These are phyloP conservation scores for Leishmania mexicana DNA, from an alignment of 208 protist genomes.

Conservation along the genomic window DNA sequence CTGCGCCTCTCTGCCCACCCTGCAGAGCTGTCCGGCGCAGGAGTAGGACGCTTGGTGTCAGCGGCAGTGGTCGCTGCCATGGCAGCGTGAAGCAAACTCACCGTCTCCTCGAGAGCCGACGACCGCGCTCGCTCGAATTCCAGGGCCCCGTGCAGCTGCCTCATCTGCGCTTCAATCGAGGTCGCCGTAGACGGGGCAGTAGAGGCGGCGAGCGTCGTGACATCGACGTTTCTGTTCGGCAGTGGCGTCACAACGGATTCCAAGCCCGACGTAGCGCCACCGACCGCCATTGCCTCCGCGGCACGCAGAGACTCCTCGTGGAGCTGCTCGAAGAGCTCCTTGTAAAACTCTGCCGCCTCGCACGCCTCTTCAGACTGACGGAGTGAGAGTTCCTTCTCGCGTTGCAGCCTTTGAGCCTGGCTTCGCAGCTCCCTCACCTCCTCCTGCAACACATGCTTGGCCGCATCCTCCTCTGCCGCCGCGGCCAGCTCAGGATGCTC, in stretches of 20 bases:
- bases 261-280: not conserved
- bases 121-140: slow-evolving; percentile 10
- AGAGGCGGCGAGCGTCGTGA: not conserved
- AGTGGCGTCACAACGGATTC: not conserved
- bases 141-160: slow-evolving; percentile 2
- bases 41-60: not conserved
- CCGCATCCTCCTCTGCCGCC: slow-evolving; percentile 28
- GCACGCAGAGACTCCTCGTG: not conserved
- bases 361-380: slow-evolving; percentile 48
- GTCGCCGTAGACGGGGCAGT: not conserved
- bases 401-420: slow-evolving; percentile 24
- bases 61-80: not conserved
- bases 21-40: not conserved
- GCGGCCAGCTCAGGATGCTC: slow-evolving; percentile 44
- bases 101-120: slow-evolving; percentile 13
- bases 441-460: slow-evolving; percentile 28
- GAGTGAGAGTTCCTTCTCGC: slow-evolving; percentile 41
- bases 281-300: not conserved
- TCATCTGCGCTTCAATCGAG: slow-evolving; percentile 4
- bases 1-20: not conserved
- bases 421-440: slow-evolving; percentile 37
- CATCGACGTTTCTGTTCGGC: not conserved
- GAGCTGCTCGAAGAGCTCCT: slow-evolving; percentile 5
- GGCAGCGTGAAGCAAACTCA: not conserved
- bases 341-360: slow-evolving; percentile 40